Evolutionary conservation across 208 protist genomes (phyloP).

Genomic region (Angomonas ambiguus): DNA sequence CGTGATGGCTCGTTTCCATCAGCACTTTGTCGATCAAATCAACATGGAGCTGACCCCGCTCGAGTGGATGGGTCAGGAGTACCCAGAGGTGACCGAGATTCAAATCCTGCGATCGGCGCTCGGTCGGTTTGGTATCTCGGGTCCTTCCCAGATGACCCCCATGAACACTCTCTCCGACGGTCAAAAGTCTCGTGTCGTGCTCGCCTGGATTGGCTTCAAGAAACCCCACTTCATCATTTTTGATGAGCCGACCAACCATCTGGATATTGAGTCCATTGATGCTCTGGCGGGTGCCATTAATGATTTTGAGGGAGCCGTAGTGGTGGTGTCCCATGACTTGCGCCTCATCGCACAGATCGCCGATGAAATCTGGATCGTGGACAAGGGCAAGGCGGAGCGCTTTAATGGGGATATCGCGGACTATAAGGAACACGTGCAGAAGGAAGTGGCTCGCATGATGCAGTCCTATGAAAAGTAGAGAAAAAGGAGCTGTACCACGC

Average conservation of each 20-base stretch:
- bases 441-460: slow-evolving; percentile 81
- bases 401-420: slow-evolving; percentile 90
- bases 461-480: slow-evolving; percentile 38
- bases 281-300: slow-evolving; percentile 92
- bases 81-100: slow-evolving; percentile 81
- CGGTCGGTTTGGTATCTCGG: slow-evolving; percentile 92
- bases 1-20: slow-evolving; percentile 93
- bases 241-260: slow-evolving; percentile 97
- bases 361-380: slow-evolving; percentile 96
- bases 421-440: slow-evolving; percentile 91
- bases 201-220: slow-evolving; percentile 92
- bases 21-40: slow-evolving; percentile 96
- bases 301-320: slow-evolving; percentile 91
- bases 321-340: slow-evolving; percentile 96
- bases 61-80: slow-evolving; percentile 93
- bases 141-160: slow-evolving; percentile 84
- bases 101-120: slow-evolving; percentile 91
- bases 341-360: slow-evolving; percentile 94
- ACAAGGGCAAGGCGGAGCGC: slow-evolving; percentile 77
- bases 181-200: slow-evolving; percentile 96
- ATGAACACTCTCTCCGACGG: slow-evolving; percentile 95
- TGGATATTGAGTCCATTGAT: slow-evolving; percentile 97
- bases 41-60: slow-evolving; percentile 91
- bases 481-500: not conserved
- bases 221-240: slow-evolving; percentile 96